phyloP scores from a whole-genome alignment of 2,329 filamentous ascomycete genomes.

The Mycosphaerella arachidis region DNA sequence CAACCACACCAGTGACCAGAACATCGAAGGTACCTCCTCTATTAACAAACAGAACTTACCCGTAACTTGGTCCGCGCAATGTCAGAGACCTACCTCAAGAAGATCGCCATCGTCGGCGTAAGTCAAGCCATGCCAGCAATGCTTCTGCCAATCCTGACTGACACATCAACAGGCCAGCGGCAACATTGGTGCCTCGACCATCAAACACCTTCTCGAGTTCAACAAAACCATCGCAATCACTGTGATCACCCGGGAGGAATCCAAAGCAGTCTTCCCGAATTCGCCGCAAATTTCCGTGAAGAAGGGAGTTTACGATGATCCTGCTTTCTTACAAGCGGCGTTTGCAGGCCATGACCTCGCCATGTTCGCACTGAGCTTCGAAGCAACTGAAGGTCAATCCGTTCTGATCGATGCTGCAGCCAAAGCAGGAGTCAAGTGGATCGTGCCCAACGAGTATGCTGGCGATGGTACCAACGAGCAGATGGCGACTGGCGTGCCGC shows the following conservation, averaged over 20 bases:
- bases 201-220: conserved; percentile 30
- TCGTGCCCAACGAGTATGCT: conserved; percentile 20
- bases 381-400: conserved; percentile 8
- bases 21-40: background rate
- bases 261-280: conserved; percentile 36
- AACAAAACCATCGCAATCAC: conserved; percentile 32
- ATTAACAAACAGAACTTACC: background rate
- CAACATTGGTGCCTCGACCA: conserved; percentile 31
- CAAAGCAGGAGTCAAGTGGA: conserved; percentile 27
- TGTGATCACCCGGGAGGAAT: conserved; percentile 35
- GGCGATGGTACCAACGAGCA: conserved; percentile 22
- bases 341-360: conserved; percentile 30
- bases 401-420: conserved; percentile 26
- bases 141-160: background rate
- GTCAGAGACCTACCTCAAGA: background rate
- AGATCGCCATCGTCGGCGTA: conserved; percentile 29
- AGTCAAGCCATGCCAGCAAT: background rate
- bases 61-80: background rate
- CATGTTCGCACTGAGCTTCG: conserved; percentile 28
- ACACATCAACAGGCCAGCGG: conserved; percentile 25
- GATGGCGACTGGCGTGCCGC: conserved; percentile 16
- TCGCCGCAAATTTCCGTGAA: conserved; percentile 27
- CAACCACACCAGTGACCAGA: background rate
- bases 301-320: conserved; percentile 26
- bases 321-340: conserved; percentile 16